These are phyloP conservation scores for Fusarium oxysporum DNA, from an alignment of 2,329 filamentous ascomycete species.

Conservation along the genomic window DNA sequence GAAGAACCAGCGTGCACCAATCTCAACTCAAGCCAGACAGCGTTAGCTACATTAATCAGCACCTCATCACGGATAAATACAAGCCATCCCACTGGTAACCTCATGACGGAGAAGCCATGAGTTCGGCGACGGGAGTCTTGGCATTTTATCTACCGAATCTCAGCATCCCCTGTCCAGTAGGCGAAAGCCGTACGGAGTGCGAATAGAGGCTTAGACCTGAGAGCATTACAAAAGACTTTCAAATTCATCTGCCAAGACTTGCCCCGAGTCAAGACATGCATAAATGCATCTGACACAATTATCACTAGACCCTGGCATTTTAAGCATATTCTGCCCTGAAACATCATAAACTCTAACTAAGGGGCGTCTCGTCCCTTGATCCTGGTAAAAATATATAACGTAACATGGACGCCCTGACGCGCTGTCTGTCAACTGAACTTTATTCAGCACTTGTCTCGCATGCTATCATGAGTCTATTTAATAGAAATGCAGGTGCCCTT, in stretches of 20 bases:
- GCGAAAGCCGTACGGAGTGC: constrained; percentile 7
- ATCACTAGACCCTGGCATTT: background rate
- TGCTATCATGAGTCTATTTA: background rate
- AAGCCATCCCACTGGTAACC: constrained; percentile 21
- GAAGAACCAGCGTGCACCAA: background rate
- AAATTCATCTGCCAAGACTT: background rate
- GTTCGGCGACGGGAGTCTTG: background rate
- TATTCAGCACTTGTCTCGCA: background rate
- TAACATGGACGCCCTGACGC: background rate
- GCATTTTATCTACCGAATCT: background rate
- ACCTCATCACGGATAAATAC: constrained; percentile 27
- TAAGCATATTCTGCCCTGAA: constrained; percentile 11
- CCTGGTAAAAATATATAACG: background rate
- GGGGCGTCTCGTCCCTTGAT: constrained; percentile 1
- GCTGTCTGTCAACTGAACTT: background rate
- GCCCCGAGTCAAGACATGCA: background rate
- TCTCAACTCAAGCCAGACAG: background rate
- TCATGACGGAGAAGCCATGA: constrained; percentile 23
- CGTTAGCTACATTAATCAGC: constrained; percentile 9
- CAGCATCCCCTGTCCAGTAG: background rate
- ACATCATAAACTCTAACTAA: background rate
- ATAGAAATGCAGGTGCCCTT: background rate
- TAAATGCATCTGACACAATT: background rate
- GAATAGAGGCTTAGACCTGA: background rate
- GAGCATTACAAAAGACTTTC: background rate